A percentile compares a stretch with the other conserved stretches of the same genome.
Evolutionary conservation across 441 rosid genomes (phyloP).

Genomic region (Gossypium schwendimanii): DNA sequence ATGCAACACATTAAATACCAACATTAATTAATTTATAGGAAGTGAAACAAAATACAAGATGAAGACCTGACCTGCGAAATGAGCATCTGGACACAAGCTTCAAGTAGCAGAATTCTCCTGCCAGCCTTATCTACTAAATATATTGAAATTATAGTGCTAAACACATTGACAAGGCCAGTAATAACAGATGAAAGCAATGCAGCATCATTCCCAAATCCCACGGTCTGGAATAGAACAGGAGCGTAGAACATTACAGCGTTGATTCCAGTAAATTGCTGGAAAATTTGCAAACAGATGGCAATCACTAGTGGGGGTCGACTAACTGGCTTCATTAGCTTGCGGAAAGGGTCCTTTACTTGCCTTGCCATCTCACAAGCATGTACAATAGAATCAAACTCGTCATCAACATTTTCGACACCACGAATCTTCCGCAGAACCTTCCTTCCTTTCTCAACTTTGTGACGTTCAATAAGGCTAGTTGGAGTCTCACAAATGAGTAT

Average conservation of each 20-base stretch:
- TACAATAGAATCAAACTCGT: constrained; percentile 37
- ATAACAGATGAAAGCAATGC: constrained; percentile 13
- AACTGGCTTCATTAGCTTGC: constrained; percentile 29
- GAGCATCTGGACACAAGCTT: constrained; percentile 40
- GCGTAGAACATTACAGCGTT: constrained; percentile 19
- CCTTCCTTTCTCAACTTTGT: constrained; percentile 33
- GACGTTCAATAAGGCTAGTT: constrained; percentile 50
- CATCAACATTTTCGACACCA: constrained; percentile 41
- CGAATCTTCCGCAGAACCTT: constrained; percentile 45
- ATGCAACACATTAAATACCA: constrained; percentile 8
- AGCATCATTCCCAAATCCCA: constrained; percentile 16
- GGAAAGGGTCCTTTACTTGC: constrained; percentile 37
- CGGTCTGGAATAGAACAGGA: constrained; percentile 14
- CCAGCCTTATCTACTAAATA: constrained; percentile 10
- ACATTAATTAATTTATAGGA: background rate
- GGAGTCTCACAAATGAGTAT: constrained; percentile 55
- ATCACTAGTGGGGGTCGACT: constrained; percentile 50
- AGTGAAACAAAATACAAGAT: background rate
- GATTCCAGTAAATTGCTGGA: constrained; percentile 19
- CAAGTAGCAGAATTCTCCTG: constrained; percentile 23
- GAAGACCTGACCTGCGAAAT: constrained; percentile 19
- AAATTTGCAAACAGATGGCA: constrained; percentile 35
- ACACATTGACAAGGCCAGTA: constrained; percentile 17
- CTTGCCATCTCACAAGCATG: constrained; percentile 38
- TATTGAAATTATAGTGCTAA: constrained; percentile 4